Percentiles rank a stretch among this genome's conserved stretches.
Conservation (phyloP, 176 grass and related monocot genomes). For the Chrysopogon serrulatus region DNA sequence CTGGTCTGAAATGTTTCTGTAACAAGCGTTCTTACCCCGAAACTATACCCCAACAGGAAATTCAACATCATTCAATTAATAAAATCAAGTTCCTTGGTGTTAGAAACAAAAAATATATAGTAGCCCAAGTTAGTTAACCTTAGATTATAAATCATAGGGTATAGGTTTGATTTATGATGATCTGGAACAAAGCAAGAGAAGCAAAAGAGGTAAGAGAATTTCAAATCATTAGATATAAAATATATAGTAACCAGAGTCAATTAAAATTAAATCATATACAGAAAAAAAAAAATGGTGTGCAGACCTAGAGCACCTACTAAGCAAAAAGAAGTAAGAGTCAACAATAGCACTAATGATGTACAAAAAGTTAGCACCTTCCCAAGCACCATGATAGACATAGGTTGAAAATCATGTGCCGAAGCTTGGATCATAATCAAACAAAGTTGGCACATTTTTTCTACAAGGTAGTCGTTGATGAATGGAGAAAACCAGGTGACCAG, state of each 20-base stretch:
- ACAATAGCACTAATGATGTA: background rate
- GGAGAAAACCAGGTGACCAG: background rate
- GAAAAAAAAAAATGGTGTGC: background rate
- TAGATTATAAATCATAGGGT: background rate
- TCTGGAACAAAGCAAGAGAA: background rate
- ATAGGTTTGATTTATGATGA: background rate
- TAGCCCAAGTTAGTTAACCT: background rate
- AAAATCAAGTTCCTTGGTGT: constrained; percentile 16
- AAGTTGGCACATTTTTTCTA: background rate
- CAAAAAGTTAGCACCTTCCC: background rate
- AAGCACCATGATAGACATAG: background rate
- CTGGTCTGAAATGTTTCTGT: constrained; percentile 3
- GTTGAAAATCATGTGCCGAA: constrained; percentile 22
- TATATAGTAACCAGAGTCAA: background rate
- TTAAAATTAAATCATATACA: background rate
- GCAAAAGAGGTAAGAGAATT: background rate
- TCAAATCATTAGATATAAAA: background rate
- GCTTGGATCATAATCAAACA: background rate
- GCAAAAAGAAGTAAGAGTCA: background rate
- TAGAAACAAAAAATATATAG: background rate
- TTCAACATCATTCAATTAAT: background rate
- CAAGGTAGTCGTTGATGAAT: background rate
- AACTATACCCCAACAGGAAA: background rate
- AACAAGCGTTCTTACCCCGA: background rate
- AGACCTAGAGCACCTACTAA: background rate